These are phyloP conservation scores for Colletotrichum simmondsii DNA, from an alignment of 2,329 filamentous ascomycete species.

Conservation along the genomic window DNA sequence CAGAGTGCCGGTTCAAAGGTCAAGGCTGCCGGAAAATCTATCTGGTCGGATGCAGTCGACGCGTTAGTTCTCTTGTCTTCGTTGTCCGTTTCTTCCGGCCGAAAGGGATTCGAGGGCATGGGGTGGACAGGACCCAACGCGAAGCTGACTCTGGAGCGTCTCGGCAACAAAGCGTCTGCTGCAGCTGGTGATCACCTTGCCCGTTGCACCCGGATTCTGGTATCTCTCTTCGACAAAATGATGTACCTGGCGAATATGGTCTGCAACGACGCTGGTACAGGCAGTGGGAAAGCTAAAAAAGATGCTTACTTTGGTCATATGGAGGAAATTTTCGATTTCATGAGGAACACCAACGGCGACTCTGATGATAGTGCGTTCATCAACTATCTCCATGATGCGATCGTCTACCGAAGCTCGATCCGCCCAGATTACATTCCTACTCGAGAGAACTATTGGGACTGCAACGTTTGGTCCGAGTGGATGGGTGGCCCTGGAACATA, in stretches of 20 bases:
- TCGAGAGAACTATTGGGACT: not conserved
- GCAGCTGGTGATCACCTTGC: not conserved
- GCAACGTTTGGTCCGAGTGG: not conserved
- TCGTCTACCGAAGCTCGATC: constrained; percentile 1
- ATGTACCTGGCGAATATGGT: constrained; percentile 31
- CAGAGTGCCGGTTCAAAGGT: not conserved
- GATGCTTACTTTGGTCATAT: constrained; percentile 28
- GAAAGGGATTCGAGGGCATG: not conserved
- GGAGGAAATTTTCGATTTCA: constrained; percentile 10
- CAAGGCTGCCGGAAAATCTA: constrained; percentile 4
- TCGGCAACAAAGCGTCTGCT: not conserved
- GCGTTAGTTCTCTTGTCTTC: constrained; percentile 15
- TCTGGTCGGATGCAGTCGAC: constrained; percentile 16
- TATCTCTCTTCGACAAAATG: constrained; percentile 36
- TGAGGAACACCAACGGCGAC: not conserved
- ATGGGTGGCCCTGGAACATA: constrained; percentile 7
- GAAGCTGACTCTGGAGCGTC: not conserved
- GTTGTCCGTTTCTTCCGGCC: not conserved
- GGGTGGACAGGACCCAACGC: not conserved
- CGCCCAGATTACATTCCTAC: not conserved
- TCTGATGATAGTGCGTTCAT: not conserved
- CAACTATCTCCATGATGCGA: not conserved
- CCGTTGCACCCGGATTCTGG: constrained; percentile 23
- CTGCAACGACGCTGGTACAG: not conserved
- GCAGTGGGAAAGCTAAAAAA: constrained; percentile 9